Conservation (phyloP, 2,329 filamentous ascomycete genomes). For the Penicillium sp. region DNA sequence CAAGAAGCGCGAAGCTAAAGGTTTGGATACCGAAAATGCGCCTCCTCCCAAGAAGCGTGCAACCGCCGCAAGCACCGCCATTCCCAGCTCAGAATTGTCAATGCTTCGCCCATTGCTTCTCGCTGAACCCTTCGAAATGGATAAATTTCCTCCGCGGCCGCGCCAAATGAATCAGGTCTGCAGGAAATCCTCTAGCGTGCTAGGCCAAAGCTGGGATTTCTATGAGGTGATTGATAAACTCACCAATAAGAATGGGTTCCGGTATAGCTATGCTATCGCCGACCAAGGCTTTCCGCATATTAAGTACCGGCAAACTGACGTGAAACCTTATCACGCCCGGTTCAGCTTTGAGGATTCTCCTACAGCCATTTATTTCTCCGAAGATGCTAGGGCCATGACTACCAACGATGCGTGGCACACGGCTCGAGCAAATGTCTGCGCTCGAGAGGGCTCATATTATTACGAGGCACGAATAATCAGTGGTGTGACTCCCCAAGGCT, state of each 20-base stretch:
- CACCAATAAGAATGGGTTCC: conserved; percentile 70
- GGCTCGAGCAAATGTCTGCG: conserved; percentile 84
- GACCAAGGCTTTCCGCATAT: conserved; percentile 85
- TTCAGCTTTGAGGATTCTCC: conserved; percentile 93
- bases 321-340: conserved; percentile 75
- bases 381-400: conserved; percentile 71
- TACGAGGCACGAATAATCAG: conserved; percentile 89
- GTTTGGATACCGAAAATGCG: conserved; percentile 36
- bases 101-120: conserved; percentile 42
- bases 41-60: conserved; percentile 38
- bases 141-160: conserved; percentile 38
- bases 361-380: conserved; percentile 78
- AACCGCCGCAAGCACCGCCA: conserved; percentile 30
- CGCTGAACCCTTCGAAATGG: conserved; percentile 39
- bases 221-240: conserved; percentile 50
- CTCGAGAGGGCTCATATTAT: conserved; percentile 85
- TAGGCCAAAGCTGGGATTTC: conserved; percentile 41
- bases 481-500: conserved; percentile 48
- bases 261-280: conserved; percentile 86
- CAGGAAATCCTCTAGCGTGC: conserved; percentile 34
- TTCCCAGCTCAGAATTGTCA: conserved; percentile 38
- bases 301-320: conserved; percentile 86
- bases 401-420: conserved; percentile 93
- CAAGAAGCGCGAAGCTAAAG: conserved; percentile 45
- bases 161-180: conserved; percentile 41